Percentiles rank a stretch among this genome's conserved stretches.
Conservation (phyloP, 768 basidiomycete genomes). For the Naganishia vishniacii region DNA sequence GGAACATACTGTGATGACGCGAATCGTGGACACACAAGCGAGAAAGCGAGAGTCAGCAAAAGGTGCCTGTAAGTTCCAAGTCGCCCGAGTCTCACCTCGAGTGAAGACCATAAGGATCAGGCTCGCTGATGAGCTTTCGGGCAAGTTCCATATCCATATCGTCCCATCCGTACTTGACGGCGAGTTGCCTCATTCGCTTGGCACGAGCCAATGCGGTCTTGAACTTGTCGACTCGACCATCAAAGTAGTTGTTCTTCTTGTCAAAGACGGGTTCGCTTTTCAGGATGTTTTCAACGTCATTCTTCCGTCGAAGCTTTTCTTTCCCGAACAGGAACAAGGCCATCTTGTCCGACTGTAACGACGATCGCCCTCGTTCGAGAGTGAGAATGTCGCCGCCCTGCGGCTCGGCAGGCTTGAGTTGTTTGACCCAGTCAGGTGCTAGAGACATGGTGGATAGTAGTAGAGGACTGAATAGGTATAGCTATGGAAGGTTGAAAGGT, state of each 20-base stretch:
- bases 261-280: constrained; percentile 36
- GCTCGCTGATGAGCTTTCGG: constrained; percentile 32
- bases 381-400: constrained; percentile 20
- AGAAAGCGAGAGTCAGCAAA: neutral
- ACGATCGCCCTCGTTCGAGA: constrained; percentile 15
- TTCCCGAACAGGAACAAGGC: constrained; percentile 12
- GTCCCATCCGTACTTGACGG: constrained; percentile 33
- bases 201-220: constrained; percentile 35
- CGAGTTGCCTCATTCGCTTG: constrained; percentile 36
- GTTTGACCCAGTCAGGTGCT: constrained; percentile 22
- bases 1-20: constrained; percentile 29
- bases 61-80: neutral
- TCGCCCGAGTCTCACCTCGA: neutral
- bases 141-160: constrained; percentile 32
- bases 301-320: neutral
- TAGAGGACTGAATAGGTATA: neutral
- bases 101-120: constrained; percentile 14
- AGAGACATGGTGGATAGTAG: constrained; percentile 6
- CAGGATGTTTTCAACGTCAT: constrained; percentile 8
- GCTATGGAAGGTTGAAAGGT: neutral
- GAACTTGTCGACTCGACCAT: constrained; percentile 37
- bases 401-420: constrained; percentile 21
- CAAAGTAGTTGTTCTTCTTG: constrained; percentile 37
- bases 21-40: constrained; percentile 25
- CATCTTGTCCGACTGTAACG: constrained; percentile 4